Evolutionary conservation across 805 yeast species (phyloP), one percentile per base, ranked within the genome.

Genomic region (Candida verbasci): DNA sequence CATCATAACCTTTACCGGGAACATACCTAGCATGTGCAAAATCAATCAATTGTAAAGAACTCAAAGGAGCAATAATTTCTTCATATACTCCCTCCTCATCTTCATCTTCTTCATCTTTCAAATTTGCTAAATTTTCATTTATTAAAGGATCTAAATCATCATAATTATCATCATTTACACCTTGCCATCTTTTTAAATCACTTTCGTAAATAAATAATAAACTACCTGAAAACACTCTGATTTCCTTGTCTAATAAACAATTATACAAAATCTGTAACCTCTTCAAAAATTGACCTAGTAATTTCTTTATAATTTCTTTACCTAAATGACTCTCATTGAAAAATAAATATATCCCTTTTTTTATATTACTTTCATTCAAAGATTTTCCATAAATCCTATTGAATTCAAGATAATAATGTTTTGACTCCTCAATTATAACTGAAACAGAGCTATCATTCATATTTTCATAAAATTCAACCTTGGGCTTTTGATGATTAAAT

Each of bases 21-120:
- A 72, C 68, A 40, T 74, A 60, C 42, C 64, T 73, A 0, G 96
- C 76, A 55, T 93, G 97, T 1, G 97, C 97, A 65, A 93, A 88
- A 58, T 93, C 98, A 6, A 93, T 87, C 33, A 89, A 49, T 25
- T 78, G 71, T 35, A 87, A 60, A 5, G 75, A 60, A 42, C 89
- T 81, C 33, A 86, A 53, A 0, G 72, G 65, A 1, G 31, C 17
- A 4, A 12, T 11, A 3, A 50, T n/a, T n/a, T n/a, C n/a, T n/a
- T n/a, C 59, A 7, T 53, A 60, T 4, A 53, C 51, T 10, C 57
- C 59, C 2, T 49, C 56, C 4, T 47, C 58, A 1, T 46, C 52
- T n/a, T 41, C 49, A 7, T 43, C 52, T 2, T 43, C 49, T 14
- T 38, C 47, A 3, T 38, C 40, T 9, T 26, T 17, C 6, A 6